These are phyloP conservation scores for Pseudogymnoascus sp. DNA, from an alignment of 2,329 filamentous ascomycete genomes.

Conservation along the genomic window DNA sequence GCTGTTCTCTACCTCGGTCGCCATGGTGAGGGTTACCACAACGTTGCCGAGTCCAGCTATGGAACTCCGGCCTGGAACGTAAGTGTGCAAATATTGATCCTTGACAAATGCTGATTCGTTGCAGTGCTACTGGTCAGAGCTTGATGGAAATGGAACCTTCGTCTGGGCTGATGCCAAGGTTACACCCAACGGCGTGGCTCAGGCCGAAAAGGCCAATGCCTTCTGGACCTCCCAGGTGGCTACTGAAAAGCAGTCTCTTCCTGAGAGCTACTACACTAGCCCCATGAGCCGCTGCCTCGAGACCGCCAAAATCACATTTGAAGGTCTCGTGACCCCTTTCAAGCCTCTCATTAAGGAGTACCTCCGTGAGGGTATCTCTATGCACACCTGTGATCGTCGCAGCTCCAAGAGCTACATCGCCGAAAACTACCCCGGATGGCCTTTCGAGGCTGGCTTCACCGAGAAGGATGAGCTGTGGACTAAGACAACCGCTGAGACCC, in stretches of 20 bases:
- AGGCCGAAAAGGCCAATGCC: constrained; percentile 48
- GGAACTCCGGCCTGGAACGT: constrained; percentile 63
- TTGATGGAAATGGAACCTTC: constrained; percentile 54
- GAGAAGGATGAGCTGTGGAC: constrained; percentile 47
- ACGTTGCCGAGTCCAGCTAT: constrained; percentile 55
- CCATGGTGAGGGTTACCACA: constrained; percentile 61
- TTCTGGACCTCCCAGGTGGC: constrained; percentile 51
- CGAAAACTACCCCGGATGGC: constrained; percentile 41
- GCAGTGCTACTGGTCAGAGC: constrained; percentile 56
- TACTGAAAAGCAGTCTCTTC: constrained; percentile 47
- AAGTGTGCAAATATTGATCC: constrained; percentile 22
- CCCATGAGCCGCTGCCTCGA: constrained; percentile 55
- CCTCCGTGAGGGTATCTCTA: constrained; percentile 56
- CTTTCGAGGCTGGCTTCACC: constrained; percentile 52
- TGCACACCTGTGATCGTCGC: constrained; percentile 61
- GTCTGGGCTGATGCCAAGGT: constrained; percentile 57
- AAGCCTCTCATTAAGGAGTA: constrained; percentile 54
- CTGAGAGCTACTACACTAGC: constrained; percentile 56
- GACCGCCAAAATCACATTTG: constrained; percentile 56
- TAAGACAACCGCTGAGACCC: constrained; percentile 33
- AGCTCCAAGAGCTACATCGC: constrained; percentile 46
- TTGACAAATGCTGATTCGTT: not conserved
- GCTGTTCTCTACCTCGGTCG: constrained; percentile 61
- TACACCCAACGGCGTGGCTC: constrained; percentile 45
- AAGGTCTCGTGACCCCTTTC: constrained; percentile 48